Base-by-base conservation (phyloP, 2,329 filamentous ascomycete species). In the Emergomyces pasteurianus region DNA sequence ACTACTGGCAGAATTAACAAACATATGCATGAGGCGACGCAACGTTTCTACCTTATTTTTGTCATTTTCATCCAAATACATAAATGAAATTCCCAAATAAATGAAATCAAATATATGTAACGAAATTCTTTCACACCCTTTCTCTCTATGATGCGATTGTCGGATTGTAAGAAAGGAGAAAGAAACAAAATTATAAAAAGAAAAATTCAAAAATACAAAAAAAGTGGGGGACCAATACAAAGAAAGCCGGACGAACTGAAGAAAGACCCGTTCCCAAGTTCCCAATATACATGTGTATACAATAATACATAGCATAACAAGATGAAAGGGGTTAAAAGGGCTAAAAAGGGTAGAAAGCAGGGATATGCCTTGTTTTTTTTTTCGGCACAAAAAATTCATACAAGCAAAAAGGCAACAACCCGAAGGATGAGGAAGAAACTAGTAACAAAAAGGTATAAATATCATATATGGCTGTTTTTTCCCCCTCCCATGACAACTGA, bases 301-400 rank as follows among this genome's bases (percentile, higher is more conserved):
- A 31, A 3, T 31, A 31, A 3, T 3, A 62, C 52, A 63, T 64
- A 65, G 59, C 60, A 53, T 21, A 53, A 36, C 31, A 16, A 40
- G 34, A 42, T 47, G 46, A 10, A 56, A 34, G 14, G 18, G 38
- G 31, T 31, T n/a, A n/a, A n/a, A n/a, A n/a, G n/a, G n/a, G n/a
- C n/a, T n/a, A n/a, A n/a, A 31, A 31, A 31, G 31, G 3, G 31
- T 7, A 7, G 31, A 31, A 7, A 7, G 31, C 31, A 3, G 31
- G 31, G 31, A 31, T 31, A 31, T 31, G 31, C 7, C 31, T 31
- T n/a, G n/a, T n/a, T n/a, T n/a, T n/a, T n/a, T n/a, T n/a, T n/a
- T n/a, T n/a, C n/a, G n/a, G n/a, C n/a, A n/a, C n/a, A n/a, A n/a
- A n/a, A n/a, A n/a, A n/a, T n/a, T n/a, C n/a, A n/a, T n/a, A n/a